A percentile compares a stretch with the other conserved stretches of the same genome.
These are phyloP conservation scores for Mangifera indica DNA, from an alignment of 345 rosid genomes.

Conservation along the genomic window DNA sequence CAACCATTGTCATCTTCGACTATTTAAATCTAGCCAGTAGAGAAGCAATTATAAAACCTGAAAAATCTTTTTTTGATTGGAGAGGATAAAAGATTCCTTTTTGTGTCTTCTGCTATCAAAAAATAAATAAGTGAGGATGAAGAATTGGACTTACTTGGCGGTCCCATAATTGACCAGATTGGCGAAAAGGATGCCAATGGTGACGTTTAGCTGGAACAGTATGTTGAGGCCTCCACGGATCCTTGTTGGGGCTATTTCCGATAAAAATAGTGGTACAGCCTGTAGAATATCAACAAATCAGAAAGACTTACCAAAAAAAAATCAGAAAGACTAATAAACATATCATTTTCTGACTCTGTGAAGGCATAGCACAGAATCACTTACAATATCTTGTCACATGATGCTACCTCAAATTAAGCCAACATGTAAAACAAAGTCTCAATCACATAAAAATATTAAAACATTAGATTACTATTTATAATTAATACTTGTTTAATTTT, in stretches of 20 bases:
- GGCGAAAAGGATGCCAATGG: constrained; percentile 92
- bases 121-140: neutral
- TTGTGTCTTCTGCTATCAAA: neutral
- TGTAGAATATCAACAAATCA: constrained; percentile 23
- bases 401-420: constrained; percentile 14
- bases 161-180: constrained; percentile 91
- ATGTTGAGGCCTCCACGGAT: constrained; percentile 93
- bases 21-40: neutral
- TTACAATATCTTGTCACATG: constrained; percentile 3
- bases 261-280: constrained; percentile 93
- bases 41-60: neutral
- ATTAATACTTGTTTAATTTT: neutral
- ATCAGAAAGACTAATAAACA: neutral
- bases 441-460: constrained; percentile 3
- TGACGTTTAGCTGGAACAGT: constrained; percentile 88
- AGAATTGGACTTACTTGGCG: constrained; percentile 53
- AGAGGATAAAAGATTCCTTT: neutral
- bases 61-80: neutral
- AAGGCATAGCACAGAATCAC: too few species aligned
- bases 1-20: constrained; percentile 1
- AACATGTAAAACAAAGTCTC: constrained; percentile 4
- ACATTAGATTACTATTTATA: neutral
- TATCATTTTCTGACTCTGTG: neutral
- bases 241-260: constrained; percentile 94
- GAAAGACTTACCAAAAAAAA: too few species aligned